Evolutionary conservation across 2,329 filamentous ascomycete species (phyloP).

Genomic region (Paradendryphiella salina): DNA sequence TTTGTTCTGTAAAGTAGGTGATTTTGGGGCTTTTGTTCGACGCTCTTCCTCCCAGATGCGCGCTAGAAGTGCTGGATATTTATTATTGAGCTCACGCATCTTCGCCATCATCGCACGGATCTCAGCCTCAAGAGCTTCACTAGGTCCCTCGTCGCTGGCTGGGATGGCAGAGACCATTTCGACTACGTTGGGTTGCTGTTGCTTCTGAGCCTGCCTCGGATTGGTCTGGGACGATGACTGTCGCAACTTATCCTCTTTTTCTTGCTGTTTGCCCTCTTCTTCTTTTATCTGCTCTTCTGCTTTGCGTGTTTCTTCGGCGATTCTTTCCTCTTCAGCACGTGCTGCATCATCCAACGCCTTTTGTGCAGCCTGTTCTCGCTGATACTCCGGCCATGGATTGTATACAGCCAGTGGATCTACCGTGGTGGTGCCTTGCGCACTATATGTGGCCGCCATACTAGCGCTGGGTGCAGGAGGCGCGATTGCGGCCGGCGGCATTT

Average conservation of each 20-base stretch:
- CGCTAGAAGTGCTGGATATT: conserved; percentile 59
- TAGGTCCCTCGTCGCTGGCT: conserved; percentile 2
- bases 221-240: conserved; percentile 28
- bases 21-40: conserved; percentile 41
- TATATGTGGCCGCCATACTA: conserved; percentile 29
- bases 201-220: conserved; percentile 27
- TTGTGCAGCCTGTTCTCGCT: conserved; percentile 47
- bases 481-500: conserved; percentile 15
- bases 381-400: conserved; percentile 56
- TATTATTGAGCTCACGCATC: conserved; percentile 60
- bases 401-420: conserved; percentile 60
- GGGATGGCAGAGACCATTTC: conserved; percentile 8
- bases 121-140: conserved; percentile 53
- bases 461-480: conserved; percentile 17
- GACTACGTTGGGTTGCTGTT: conserved; percentile 25
- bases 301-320: conserved; percentile 30
- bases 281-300: conserved; percentile 36
- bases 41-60: conserved; percentile 61
- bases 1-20: conserved; percentile 27
- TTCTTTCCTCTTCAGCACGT: conserved; percentile 41
- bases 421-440: conserved; percentile 45
- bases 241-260: conserved; percentile 24
- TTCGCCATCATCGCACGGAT: conserved; percentile 61
- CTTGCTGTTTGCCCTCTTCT: conserved; percentile 28
- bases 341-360: conserved; percentile 42